Percentiles rank a stretch among this genome's conserved stretches.
Conservation (phyloP, 2,329 filamentous ascomycete species). For the Alternaria viburni region DNA sequence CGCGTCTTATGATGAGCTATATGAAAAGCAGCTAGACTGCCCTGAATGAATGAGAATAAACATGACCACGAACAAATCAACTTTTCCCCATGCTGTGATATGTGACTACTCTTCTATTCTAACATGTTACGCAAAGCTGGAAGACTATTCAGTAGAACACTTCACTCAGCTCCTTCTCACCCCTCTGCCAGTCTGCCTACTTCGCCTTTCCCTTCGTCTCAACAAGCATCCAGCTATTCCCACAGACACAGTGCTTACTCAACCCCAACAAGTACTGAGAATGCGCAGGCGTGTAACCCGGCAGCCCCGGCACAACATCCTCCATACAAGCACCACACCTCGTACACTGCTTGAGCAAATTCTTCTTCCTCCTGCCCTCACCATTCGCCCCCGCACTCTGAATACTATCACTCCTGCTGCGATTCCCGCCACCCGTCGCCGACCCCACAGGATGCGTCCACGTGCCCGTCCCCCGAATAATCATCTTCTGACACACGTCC, state of each 20-base stretch:
- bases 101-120: background rate
- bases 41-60: constrained; percentile 30
- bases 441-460: constrained; percentile 28
- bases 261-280: constrained; percentile 45
- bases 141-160: background rate
- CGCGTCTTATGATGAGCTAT: constrained; percentile 19
- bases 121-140: background rate
- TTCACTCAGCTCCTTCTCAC: background rate
- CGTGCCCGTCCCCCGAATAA: constrained; percentile 40
- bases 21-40: constrained; percentile 25
- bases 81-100: background rate
- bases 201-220: constrained; percentile 27
- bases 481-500: constrained; percentile 63
- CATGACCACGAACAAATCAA: background rate
- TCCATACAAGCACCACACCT: constrained; percentile 56
- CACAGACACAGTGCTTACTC: constrained; percentile 50
- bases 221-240: constrained; percentile 47
- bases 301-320: constrained; percentile 47
- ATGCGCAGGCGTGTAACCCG: constrained; percentile 39
- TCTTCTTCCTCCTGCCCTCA: constrained; percentile 24
- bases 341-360: constrained; percentile 49
- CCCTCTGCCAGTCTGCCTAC: background rate
- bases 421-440: constrained; percentile 9
- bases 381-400: constrained; percentile 14
- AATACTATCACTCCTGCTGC: constrained; percentile 30